Conservation (phyloP, 495 filamentous ascomycete species). For the Aspergillus hancockii region DNA sequence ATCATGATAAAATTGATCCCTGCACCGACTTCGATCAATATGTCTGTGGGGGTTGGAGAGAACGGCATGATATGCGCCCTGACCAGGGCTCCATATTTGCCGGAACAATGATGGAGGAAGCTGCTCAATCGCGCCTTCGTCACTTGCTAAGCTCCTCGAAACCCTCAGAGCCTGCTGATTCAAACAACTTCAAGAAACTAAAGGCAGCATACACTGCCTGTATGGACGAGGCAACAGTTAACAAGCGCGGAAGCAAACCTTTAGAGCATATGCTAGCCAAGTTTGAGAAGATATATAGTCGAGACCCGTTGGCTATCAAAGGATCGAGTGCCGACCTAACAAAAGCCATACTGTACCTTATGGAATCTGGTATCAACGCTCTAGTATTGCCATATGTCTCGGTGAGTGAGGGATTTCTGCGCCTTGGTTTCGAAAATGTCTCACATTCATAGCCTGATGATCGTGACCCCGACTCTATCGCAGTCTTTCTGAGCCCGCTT, state of each 20-base stretch:
- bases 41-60: constrained; percentile 68
- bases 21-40: constrained; percentile 69
- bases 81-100: constrained; percentile 64
- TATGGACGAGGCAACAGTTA: constrained; percentile 57
- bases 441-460: constrained; percentile 51
- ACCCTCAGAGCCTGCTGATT: constrained; percentile 50
- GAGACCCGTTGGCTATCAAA: constrained; percentile 36
- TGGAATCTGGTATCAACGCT: constrained; percentile 50
- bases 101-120: constrained; percentile 59
- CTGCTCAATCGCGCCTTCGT: constrained; percentile 58
- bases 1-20: constrained; percentile 63
- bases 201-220: constrained; percentile 65
- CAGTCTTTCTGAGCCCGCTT: constrained; percentile 56
- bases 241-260: constrained; percentile 54
- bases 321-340: constrained; percentile 44
- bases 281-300: constrained; percentile 55
- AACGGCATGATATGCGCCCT: constrained; percentile 64
- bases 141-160: constrained; percentile 64
- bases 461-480: constrained; percentile 64
- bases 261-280: constrained; percentile 50
- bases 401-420: constrained; percentile 36
- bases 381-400: constrained; percentile 48
- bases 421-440: neutral
- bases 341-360: constrained; percentile 54
- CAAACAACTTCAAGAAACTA: constrained; percentile 66